Evolutionary conservation across 2,329 filamentous ascomycete genomes (phyloP), one percentile per base, ranked within the genome.

Genomic region (Phialocephala subalpina): DNA sequence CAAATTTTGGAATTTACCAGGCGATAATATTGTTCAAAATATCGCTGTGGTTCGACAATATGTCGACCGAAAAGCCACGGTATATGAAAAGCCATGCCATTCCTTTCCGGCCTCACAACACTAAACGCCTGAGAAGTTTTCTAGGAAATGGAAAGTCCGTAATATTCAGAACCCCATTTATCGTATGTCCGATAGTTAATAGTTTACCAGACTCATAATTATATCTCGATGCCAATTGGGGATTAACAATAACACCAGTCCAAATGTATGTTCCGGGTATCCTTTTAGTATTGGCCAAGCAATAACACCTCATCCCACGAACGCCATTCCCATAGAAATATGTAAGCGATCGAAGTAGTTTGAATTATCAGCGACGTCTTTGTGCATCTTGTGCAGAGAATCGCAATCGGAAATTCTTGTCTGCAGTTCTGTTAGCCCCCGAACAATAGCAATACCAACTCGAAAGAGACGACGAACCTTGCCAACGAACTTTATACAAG

Each of bases 351-450:
- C 25, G 49, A 18, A 22, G 27, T 7, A n/a, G 6, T 7, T 29
- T 11, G 7, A 9, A 6, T 7, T 53, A 47, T 68, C 63, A 73
- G 66, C 72, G 69, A 60, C 73, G 73, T 62, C 71, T 63, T 57
- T 73, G 72, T 33, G 78, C 77, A 20, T 70, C 62, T 57, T 73
- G 72, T 33, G 78, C 77, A n/a, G 75, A 69, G 64, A 80, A 80
- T 67, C 74, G 70, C 74, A 78, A 76, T 11, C 77, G 73, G 60
- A 80, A 79, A 58, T 74, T 77, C 68, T 78, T 80, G 57, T 79
- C 78, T 80, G 40, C 12, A 58, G 25, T n/a, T 18, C 27, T 58
- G 49, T 73, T n/a, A 71, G 67, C 60, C 63, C 2, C 11, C 20
- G 8, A 35, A 40, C 33, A 47, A 27, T 45, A 2, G 22, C 20